Base-by-base conservation (phyloP, 2,329 filamentous ascomycete species). In the Sarocladiaceae sp. region DNA sequence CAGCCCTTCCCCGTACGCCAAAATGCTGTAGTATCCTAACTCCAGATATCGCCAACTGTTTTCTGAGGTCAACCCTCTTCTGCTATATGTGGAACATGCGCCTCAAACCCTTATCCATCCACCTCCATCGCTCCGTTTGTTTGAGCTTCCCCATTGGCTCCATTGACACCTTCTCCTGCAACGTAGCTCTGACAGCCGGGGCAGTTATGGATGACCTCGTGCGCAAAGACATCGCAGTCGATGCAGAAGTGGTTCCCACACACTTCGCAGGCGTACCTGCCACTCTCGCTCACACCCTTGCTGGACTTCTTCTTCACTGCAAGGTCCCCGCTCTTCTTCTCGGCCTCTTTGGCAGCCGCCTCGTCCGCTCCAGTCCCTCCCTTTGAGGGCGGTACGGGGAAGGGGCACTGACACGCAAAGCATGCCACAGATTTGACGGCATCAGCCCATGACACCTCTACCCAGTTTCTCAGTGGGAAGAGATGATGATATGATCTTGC, bases 181-280 rank as follows among this genome's bases (percentile, higher is more conserved):
- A 53, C 58, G 46, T 70, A 69, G 56, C 74, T 76, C 62, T 80
- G 83, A 62, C 93, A 98, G 0, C 91, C 91, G 0, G 93, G 90
- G 58, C 93, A 98, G 64, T 97, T 97, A 61, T 98, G 91, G 43
- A 95, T 78, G 11, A 94, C 80, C 66, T 96, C 89, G 61, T 98
- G 93, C 19, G 88, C 85, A 66, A 93, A 96, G 19, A 96, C 81
- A 62, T 98, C 93, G 62, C 93, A 98, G 62, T 98, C 93, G 52
- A 98, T 94, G 70, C 93, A 98, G 61, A 97, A 98, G 65, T 97
- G 91, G 48, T 86, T 82, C 3, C 76, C 67, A 63, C 93, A 98
- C n/a, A 83, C 82, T 53, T 84, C 78, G 61, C 93, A 98, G 47
- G 86, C 87, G 60, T 98, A 98, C 43, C 93, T 72, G 39, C 85